Base-by-base conservation (phyloP, 441 rosid genomes). In the Erysimum pusillum region DNA sequence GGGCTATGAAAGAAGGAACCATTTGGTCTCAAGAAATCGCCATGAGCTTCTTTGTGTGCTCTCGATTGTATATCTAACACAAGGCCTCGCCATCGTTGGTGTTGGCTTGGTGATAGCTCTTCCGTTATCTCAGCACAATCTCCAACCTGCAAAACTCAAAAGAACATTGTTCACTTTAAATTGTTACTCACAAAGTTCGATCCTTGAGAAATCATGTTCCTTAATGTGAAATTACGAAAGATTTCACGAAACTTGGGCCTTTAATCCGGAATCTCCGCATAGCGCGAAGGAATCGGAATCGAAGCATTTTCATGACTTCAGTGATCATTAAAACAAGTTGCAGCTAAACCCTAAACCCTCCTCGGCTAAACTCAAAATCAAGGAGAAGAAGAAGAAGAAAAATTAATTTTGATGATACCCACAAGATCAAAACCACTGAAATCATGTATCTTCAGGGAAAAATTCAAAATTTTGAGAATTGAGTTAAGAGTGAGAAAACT, bases 51-150 rank as follows among this genome's bases (percentile, higher is more conserved):
- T 46, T 45, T 73, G 3, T 54, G 65, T 65, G 60, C 60, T 75
- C 79, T 67, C 6, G 73, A 14, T 45, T 69, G 38, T 14, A 75
- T 60, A 41, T 75, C 74, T 2, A 61, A 32, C 48, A 51, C 79
- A 41, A 67, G 54, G 25, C 34, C 22, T 18, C 42, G 41, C 76
- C 80, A 70, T 77, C 67, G 64, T 71, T 48, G 62, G 35, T 64
- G 76, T 63, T 77, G 80, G 73, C 52, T 76, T 2, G 64, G 78
- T 17, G 83, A 56, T 20, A 79, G 62, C 77, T 86, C 93, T 82
- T 90, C 93, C 8, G 72, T 83, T 72, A 91, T 93, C 85, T 91
- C 98, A n/a, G 73, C 63, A 63, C 83, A 82, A 76, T 75, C 80
- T 52, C 74, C 87, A 61, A 39, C 78, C 98, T 88, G 65, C 12